Percentiles rank a stretch among this genome's conserved stretches.
These are phyloP conservation scores for Tolypocladium tundrense DNA, from an alignment of 2,329 filamentous ascomycete species.

Conservation along the genomic window DNA sequence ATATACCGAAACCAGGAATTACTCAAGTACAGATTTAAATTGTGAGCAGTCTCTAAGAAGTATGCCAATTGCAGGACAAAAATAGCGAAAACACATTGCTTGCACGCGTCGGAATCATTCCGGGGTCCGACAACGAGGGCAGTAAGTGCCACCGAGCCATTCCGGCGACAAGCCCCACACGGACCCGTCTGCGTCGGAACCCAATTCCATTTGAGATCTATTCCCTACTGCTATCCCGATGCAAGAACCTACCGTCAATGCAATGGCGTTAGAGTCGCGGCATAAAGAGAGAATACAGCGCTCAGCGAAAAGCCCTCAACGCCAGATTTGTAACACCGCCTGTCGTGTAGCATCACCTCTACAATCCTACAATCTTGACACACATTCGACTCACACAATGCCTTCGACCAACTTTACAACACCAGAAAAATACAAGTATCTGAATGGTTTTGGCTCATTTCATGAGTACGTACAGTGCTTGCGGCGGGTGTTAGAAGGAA, in stretches of 20 bases:
- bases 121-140: neutral
- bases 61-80: no score
- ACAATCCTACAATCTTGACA: neutral
- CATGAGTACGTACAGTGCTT: neutral
- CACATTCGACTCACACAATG: neutral
- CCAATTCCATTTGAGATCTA: neutral
- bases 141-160: neutral
- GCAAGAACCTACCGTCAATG: neutral
- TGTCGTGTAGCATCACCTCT: neutral
- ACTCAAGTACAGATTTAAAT: neutral
- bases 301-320: neutral
- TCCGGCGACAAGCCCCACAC: neutral
- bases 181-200: neutral
- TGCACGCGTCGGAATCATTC: neutral
- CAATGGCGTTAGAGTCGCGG: neutral
- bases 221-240: neutral
- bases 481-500: neutral
- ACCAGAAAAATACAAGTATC: neutral
- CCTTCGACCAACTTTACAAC: neutral
- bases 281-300: neutral
- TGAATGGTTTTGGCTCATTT: neutral
- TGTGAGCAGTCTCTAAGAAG: no score
- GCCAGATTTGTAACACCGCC: neutral
- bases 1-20: neutral
- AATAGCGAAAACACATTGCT: neutral